Evolutionary conservation across 306 rosid species (phyloP).

Genomic region (Prunus armeniaca): DNA sequence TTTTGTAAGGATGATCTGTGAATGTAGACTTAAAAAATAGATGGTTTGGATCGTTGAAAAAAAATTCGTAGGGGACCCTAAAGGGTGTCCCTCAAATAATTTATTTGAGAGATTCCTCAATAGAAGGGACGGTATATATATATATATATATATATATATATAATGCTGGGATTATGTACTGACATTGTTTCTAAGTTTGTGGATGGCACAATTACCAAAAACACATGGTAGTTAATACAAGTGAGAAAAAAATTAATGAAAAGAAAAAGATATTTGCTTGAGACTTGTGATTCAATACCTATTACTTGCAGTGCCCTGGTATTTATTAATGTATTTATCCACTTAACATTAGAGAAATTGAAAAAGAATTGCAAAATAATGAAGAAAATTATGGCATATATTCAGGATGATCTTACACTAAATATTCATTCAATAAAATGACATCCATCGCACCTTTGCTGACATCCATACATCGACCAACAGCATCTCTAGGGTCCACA

Average conservation of each 20-base stretch:
- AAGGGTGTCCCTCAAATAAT: too few relatives aligned
- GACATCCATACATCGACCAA: conserved; percentile 92
- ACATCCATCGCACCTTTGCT: conserved; percentile 81
- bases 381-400: conserved; percentile 7
- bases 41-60: too few relatives aligned
- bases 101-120: too few relatives aligned
- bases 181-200: not conserved
- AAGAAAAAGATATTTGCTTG: not conserved
- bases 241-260: not conserved
- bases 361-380: conserved; percentile 5
- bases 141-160: too few relatives aligned
- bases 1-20: too few relatives aligned
- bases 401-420: not conserved
- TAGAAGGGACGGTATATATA: too few relatives aligned
- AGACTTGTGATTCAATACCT: not conserved
- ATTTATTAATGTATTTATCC: not conserved
- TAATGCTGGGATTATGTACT: not conserved
- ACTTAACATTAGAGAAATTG: not conserved
- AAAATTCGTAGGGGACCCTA: too few relatives aligned
- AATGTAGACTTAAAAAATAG: too few relatives aligned
- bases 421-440: conserved; percentile 20
- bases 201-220: not conserved
- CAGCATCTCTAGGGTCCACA: conserved; percentile 86
- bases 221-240: not conserved
- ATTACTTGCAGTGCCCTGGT: not conserved